Percentiles rank a stretch among this genome's conserved stretches.
These are phyloP conservation scores for Apiospora hydei DNA, from an alignment of 2,329 filamentous ascomycete species.

Conservation along the genomic window DNA sequence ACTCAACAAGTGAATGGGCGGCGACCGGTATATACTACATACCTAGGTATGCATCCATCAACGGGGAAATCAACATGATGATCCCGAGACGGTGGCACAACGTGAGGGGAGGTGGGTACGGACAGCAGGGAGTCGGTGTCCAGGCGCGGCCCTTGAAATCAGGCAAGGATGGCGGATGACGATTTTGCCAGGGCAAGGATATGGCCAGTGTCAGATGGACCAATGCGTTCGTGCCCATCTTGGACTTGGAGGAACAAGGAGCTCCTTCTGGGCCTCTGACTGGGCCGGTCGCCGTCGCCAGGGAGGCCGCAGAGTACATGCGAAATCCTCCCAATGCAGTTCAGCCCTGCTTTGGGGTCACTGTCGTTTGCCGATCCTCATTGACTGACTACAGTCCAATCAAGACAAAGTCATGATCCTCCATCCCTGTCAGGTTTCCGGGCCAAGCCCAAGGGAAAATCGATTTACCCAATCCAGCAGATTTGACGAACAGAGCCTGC, in stretches of 20 bases:
- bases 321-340: neutral
- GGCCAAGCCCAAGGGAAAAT: neutral
- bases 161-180: neutral
- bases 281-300: neutral
- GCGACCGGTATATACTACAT: slow-evolving; percentile 10
- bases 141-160: neutral
- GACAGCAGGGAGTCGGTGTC: neutral
- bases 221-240: neutral
- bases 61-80: slow-evolving; percentile 4
- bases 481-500: neutral
- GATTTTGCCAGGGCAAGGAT: neutral
- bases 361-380: slow-evolving; percentile 3
- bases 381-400: neutral
- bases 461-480: neutral
- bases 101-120: neutral
- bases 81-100: neutral
- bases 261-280: neutral
- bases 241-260: neutral
- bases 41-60: neutral
- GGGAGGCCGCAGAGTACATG: neutral
- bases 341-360: slow-evolving; percentile 5
- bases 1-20: neutral
- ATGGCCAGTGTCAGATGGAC: neutral
- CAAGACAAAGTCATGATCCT: neutral
- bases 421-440: neutral